Conservation (phyloP, 257 asterid genomes). For the Coffea canephora region DNA sequence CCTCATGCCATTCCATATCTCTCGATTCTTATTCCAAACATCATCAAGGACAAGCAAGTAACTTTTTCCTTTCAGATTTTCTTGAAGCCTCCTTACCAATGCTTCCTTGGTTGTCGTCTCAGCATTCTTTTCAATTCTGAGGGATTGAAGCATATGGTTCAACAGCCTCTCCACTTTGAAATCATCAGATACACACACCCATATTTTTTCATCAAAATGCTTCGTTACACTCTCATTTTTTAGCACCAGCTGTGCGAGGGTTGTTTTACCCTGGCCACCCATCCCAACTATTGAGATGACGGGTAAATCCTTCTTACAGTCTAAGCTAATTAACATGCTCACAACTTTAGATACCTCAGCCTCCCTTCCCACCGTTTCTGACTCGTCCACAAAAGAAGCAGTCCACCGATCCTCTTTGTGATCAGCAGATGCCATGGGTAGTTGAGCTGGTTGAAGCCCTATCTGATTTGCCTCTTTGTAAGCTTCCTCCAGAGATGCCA, state of each 20-base stretch:
- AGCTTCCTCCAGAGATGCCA: not conserved
- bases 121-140: not conserved
- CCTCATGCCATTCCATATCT: slow-evolving; percentile 18
- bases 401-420: not conserved
- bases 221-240: not conserved
- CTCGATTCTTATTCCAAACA: slow-evolving; percentile 18
- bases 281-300: slow-evolving; percentile 27
- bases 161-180: slow-evolving; percentile 13
- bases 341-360: not conserved
- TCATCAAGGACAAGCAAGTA: slow-evolving; percentile 29
- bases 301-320: not conserved
- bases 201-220: slow-evolving; percentile 11
- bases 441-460: not conserved
- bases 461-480: not conserved
- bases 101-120: not conserved
- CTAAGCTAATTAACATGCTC: not conserved
- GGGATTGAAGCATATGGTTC: slow-evolving; percentile 18
- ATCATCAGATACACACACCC: slow-evolving; percentile 20
- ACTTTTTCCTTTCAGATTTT: slow-evolving; percentile 1
- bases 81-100: slow-evolving; percentile 1
- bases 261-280: slow-evolving; percentile 31
- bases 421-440: not conserved
- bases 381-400: not conserved
- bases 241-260: slow-evolving; percentile 19
- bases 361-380: not conserved